Percentiles rank a stretch among this genome's conserved stretches.
Conservation (phyloP, 345 rosid species). For the Tarenaya hassleriana region DNA sequence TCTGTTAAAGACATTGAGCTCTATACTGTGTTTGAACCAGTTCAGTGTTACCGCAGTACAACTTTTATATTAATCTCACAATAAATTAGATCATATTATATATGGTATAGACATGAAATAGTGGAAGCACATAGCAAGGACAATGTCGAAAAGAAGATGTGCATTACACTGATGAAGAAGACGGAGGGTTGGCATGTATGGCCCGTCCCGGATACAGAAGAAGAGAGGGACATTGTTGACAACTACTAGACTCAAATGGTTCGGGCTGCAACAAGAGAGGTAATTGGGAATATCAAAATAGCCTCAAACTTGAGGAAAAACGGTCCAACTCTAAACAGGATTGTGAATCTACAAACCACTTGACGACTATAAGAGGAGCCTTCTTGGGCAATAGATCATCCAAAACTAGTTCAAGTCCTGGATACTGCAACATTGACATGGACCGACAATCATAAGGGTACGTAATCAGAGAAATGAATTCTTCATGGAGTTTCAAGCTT, state of each 20-base stretch:
- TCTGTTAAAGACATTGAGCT: neutral
- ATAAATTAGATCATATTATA: no score
- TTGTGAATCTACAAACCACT: conserved; percentile 51
- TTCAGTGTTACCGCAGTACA: conserved; percentile 3
- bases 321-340: neutral
- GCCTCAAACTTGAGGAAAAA: no score
- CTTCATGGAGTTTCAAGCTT: conserved; percentile 12
- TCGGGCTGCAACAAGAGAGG: conserved; percentile 58
- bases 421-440: conserved; percentile 53
- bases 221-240: conserved; percentile 90
- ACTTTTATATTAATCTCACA: no score
- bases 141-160: conserved; percentile 13
- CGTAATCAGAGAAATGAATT: neutral
- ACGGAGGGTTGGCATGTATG: conserved; percentile 97
- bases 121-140: conserved; percentile 9
- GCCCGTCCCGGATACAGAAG: conserved; percentile 94
- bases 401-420: conserved; percentile 84
- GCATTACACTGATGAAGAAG: conserved; percentile 90
- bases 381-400: conserved; percentile 98
- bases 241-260: conserved; percentile 86
- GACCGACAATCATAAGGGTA: conserved; percentile 6
- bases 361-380: conserved; percentile 74
- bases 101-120: neutral
- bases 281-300: neutral
- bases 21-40: conserved; percentile 2